Conservation (phyloP, 202 grass and related monocot genomes). For the Musa balbisiana region DNA sequence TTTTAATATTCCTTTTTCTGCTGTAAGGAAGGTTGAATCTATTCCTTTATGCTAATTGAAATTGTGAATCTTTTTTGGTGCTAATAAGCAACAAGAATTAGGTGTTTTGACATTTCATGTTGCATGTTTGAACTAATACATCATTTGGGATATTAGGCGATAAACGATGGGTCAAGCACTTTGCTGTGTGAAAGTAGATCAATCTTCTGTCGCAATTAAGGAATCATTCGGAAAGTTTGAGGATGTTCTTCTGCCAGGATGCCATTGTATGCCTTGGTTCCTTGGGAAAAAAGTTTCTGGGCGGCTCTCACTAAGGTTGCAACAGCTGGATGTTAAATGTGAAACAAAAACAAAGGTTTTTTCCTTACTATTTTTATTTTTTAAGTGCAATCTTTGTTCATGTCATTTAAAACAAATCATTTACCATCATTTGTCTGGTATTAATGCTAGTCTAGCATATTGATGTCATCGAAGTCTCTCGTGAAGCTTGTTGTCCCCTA, state of each 20-base stretch:
- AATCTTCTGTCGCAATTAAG: slow-evolving; percentile 5
- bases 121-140: background rate
- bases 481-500: no score
- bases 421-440: background rate
- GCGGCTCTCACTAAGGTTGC: slow-evolving; percentile 1
- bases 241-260: slow-evolving; percentile 1
- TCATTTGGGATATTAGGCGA: background rate
- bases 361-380: background rate
- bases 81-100: no score
- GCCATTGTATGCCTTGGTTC: slow-evolving; percentile 9
- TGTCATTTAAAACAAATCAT: background rate
- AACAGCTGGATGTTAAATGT: slow-evolving; percentile 9
- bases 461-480: no score
- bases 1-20: no score
- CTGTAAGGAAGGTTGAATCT: no score
- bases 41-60: no score
- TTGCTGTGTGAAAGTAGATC: slow-evolving; percentile 1
- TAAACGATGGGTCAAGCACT: slow-evolving; percentile 3
- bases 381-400: background rate
- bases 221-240: slow-evolving; percentile 10
- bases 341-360: slow-evolving; percentile 13
- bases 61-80: no score
- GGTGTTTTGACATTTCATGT: no score
- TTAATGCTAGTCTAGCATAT: no score
- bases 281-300: background rate